A percentile compares a stretch with the other conserved stretches of the same genome.
These are phyloP conservation scores for Blastobotrys buckinghamii DNA, from an alignment of 1,139 yeast genomes.

Conservation along the genomic window DNA sequence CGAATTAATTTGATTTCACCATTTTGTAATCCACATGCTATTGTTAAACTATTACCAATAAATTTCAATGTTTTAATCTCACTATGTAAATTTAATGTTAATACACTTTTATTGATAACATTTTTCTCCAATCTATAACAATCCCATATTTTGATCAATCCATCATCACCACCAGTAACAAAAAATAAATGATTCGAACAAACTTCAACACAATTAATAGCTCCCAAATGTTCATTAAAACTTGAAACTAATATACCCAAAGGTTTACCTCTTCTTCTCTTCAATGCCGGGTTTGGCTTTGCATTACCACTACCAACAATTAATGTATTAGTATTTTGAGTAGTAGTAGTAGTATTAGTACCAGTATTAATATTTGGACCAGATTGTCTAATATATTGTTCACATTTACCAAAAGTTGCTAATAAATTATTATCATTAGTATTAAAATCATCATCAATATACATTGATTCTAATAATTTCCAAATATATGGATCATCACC, in stretches of 20 bases:
- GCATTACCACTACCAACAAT: background rate
- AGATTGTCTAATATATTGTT: background rate
- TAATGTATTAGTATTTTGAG: background rate
- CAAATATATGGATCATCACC: slow-evolving; percentile 64
- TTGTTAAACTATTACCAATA: slow-evolving; percentile 55
- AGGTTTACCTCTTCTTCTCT: slow-evolving; percentile 27
- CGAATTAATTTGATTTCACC: slow-evolving; percentile 57
- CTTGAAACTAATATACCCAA: slow-evolving; percentile 54
- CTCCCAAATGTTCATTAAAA: slow-evolving; percentile 47
- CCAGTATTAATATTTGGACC: too few relatives aligned
- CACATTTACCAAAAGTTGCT: background rate
- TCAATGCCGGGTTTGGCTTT: slow-evolving; percentile 2
- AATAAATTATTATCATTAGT: background rate
- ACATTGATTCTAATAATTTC: slow-evolving; percentile 48
- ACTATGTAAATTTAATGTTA: slow-evolving; percentile 24
- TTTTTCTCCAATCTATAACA: slow-evolving; percentile 57
- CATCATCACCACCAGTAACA: slow-evolving; percentile 72
- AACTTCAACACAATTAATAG: slow-evolving; percentile 51
- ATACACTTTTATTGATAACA: slow-evolving; percentile 53
- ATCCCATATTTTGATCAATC: slow-evolving; percentile 76
- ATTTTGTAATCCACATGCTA: slow-evolving; percentile 62
- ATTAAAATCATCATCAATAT: slow-evolving; percentile 27
- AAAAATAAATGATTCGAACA: slow-evolving; percentile 60
- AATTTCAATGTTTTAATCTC: slow-evolving; percentile 37
- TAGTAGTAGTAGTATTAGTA: background rate